Conservation (phyloP, 352 stramenopile genomes). For the Phytopythium mirpurense region DNA sequence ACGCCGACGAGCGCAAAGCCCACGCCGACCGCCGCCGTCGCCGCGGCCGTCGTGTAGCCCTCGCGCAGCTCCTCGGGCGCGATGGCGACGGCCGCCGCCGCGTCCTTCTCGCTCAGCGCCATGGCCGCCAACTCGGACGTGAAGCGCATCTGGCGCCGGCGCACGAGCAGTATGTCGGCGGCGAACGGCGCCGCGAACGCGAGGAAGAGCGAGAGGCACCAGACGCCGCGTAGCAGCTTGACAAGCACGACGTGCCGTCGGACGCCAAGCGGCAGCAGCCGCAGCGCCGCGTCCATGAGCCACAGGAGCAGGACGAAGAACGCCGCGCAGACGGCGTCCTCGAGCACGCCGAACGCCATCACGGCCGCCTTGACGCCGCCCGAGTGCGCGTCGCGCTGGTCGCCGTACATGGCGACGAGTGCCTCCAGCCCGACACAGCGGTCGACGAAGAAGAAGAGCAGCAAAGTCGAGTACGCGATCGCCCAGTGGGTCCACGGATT, state of each 20-base stretch:
- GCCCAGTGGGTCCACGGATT: conserved; percentile 10
- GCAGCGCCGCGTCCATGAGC: conserved; percentile 15
- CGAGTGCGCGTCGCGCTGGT: conserved; percentile 1
- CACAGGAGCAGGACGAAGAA: conserved; percentile 20
- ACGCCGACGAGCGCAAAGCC: conserved; percentile 13
- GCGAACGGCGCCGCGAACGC: conserved; percentile 21
- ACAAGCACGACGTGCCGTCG: not conserved
- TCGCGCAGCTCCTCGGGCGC: conserved; percentile 14
- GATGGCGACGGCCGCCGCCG: conserved; percentile 16
- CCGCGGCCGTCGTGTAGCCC: conserved; percentile 10
- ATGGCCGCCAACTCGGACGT: conserved; percentile 26
- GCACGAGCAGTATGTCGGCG: conserved; percentile 21
- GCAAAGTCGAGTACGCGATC: conserved; percentile 3
- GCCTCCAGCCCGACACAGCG: conserved; percentile 6
- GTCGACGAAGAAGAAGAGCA: conserved; percentile 16
- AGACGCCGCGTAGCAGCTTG: conserved; percentile 1
- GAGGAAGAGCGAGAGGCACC: conserved; percentile 12
- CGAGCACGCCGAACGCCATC: conserved; percentile 11
- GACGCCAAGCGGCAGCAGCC: not conserved
- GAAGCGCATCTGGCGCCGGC: conserved; percentile 25
- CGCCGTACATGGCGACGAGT: conserved; percentile 9
- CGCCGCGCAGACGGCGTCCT: conserved; percentile 28
- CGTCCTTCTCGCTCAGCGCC: conserved; percentile 25
- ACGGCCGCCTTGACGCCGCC: conserved; percentile 9
- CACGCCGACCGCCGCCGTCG: conserved; percentile 7